Evolutionary conservation across 2,329 filamentous ascomycete species (phyloP), one percentile per base, ranked within the genome.

Genomic region (Trichoderma sp.): DNA sequence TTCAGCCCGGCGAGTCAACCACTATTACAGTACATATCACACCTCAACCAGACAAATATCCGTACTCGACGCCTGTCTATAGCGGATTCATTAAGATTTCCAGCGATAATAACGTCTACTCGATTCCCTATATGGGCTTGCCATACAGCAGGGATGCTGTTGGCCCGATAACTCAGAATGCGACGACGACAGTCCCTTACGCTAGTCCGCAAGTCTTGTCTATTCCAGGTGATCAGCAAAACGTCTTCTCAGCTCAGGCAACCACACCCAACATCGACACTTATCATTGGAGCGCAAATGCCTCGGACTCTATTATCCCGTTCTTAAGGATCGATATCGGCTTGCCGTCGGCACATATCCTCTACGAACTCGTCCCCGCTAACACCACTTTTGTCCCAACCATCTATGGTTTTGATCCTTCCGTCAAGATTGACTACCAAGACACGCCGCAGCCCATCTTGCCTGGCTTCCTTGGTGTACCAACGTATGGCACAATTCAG

Each of bases 351-450:
- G 20, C 39, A 13, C 26, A 53, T 39, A 20, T 61, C 15, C 57
- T 57, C 7, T 61, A 53, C 12, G 57, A 68, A 2, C 39, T 68
- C 7, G 66, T 62, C 30, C 39, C 57, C 6, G 66, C 66, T 3
- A 68, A 62, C 28, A 61, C n/a, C 20, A 61, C 57, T 15, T 68
- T 68, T 30, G 57, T 62, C 13, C 66, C 66, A 12, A 34, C 55
- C 15, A 30, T 62, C 20, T 68, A 53, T n/a, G 57, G 66, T 30
- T 68, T 68, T 28, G 66, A 68, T 26, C 66, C 66, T 3, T 34
- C 23, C 13, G 66, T 53, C 28, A 8, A 39, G 20, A 68, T 68
- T 12, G 57, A 62, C n/a, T 68, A 68, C 47, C 20, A 36, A 20
- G 9, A 23, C 13, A 26, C 57, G 3, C 3, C 57, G 34, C 57